Conservation (phyloP, 495 filamentous ascomycete species). For the Aspergillus affinis region DNA sequence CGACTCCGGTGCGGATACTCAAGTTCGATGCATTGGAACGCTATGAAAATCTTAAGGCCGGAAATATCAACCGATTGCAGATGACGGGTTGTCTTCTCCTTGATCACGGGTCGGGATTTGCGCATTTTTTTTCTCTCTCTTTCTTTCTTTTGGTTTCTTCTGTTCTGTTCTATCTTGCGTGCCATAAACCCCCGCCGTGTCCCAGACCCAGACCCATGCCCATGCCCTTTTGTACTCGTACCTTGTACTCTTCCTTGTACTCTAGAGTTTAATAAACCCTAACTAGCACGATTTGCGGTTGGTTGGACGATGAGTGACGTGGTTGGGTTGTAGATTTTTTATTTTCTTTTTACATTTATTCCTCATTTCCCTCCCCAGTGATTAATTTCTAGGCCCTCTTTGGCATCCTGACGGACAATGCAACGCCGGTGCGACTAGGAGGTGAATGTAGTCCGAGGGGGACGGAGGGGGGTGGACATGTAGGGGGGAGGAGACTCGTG, state of each 20-base stretch:
- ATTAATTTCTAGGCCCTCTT: background rate
- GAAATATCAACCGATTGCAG: slow-evolving; percentile 12
- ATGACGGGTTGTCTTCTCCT: background rate
- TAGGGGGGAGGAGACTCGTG: background rate
- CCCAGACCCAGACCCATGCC: too few relatives aligned
- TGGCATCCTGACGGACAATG: background rate
- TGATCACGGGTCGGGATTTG: slow-evolving; percentile 4
- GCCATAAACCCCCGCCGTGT: too few relatives aligned
- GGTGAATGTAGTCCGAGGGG: background rate
- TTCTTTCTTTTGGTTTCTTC: slow-evolving; percentile 3
- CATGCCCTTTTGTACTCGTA: too few relatives aligned
- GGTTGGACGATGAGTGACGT: background rate
- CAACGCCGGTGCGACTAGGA: background rate
- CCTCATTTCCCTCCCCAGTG: too few relatives aligned
- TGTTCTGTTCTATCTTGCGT: slow-evolving; percentile 7
- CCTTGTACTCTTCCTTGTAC: too few relatives aligned
- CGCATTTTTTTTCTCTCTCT: slow-evolving; percentile 10
- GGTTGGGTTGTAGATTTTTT: background rate
- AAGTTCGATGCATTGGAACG: background rate
- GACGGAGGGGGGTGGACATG: background rate
- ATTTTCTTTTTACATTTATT: background rate
- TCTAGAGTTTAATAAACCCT: background rate
- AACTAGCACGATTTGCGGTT: background rate
- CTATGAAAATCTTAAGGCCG: slow-evolving; percentile 3
- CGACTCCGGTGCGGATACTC: background rate